phyloP scores from a whole-genome alignment of 768 basidiomycete genomes.

The Trametes maxima region DNA sequence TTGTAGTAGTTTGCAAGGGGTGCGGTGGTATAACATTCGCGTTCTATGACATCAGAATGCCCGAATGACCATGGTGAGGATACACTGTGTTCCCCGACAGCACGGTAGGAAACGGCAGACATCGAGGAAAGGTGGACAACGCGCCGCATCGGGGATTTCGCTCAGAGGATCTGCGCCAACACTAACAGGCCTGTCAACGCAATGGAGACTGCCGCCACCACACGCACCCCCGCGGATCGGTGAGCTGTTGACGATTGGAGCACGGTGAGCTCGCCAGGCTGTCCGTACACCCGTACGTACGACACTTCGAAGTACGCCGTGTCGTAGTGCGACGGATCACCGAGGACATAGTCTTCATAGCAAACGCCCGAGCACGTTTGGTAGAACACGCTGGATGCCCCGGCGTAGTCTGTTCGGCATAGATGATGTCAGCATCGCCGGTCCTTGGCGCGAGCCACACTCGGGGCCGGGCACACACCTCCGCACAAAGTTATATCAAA shows the following conservation, averaged over 20 bases:
- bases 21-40: too few species aligned
- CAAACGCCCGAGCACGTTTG: slow-evolving; percentile 67
- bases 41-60: too few species aligned
- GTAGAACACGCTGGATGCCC: slow-evolving; percentile 50
- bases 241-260: slow-evolving; percentile 20
- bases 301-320: slow-evolving; percentile 72
- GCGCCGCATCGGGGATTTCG: not conserved
- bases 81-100: too few species aligned
- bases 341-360: slow-evolving; percentile 72
- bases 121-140: not conserved
- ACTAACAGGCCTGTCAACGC: slow-evolving; percentile 7
- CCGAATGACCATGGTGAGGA: too few species aligned
- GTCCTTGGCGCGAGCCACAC: slow-evolving; percentile 13
- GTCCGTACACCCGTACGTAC: slow-evolving; percentile 35
- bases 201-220: slow-evolving; percentile 1
- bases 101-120: not conserved
- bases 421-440: slow-evolving; percentile 7
- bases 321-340: slow-evolving; percentile 60
- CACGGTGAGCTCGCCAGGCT: slow-evolving; percentile 32
- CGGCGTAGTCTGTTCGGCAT: slow-evolving; percentile 43
- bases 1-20: too few species aligned
- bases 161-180: slow-evolving; percentile 10
- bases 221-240: slow-evolving; percentile 21
- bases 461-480: slow-evolving; percentile 39
- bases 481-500: slow-evolving; percentile 78